phyloP scores from a whole-genome alignment of 495 filamentous ascomycete species.

The Talaromyces liani region DNA sequence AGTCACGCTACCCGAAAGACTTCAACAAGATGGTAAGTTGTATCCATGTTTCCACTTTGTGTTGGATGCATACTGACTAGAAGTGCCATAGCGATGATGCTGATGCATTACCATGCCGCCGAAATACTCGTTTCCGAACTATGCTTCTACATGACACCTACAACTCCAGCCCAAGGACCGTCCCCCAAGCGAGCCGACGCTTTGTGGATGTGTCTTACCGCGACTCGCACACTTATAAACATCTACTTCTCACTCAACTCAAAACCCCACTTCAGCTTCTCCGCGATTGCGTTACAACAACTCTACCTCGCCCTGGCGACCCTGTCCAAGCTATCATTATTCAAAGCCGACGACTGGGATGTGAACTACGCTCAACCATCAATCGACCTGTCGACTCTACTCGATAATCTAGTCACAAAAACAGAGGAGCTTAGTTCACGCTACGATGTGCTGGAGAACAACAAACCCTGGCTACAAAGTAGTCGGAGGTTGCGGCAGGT shows the following conservation, averaged over 20 bases:
- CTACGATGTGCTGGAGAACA: conserved; percentile 5
- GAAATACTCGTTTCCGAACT: conserved; percentile 6
- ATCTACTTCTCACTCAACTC: conserved; percentile 4
- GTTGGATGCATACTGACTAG: conserved; percentile 1
- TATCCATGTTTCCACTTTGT: background rate
- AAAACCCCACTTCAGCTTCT: conserved; percentile 4
- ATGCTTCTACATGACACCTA: conserved; percentile 7
- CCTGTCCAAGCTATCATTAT: conserved; percentile 1
- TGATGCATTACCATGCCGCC: conserved; percentile 7
- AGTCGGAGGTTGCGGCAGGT: conserved; percentile 2
- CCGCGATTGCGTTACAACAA: conserved; percentile 6
- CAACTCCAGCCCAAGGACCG: background rate
- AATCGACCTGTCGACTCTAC: background rate
- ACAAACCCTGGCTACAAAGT: conserved; percentile 8
- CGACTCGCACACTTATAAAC: conserved; percentile 5
- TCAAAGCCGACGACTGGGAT: conserved; percentile 7
- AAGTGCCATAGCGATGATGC: conserved; percentile 2
- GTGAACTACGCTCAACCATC: conserved; percentile 6
- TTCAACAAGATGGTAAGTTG: conserved; percentile 7
- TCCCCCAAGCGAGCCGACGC: conserved; percentile 2
- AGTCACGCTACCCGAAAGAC: conserved; percentile 6
- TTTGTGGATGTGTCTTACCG: conserved; percentile 6
- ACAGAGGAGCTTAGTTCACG: conserved; percentile 3
- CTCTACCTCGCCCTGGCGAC: conserved; percentile 6
- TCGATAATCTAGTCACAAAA: background rate